phyloP scores from a whole-genome alignment of 2,329 filamentous ascomycete genomes.

The Alternaria ethzedia region DNA sequence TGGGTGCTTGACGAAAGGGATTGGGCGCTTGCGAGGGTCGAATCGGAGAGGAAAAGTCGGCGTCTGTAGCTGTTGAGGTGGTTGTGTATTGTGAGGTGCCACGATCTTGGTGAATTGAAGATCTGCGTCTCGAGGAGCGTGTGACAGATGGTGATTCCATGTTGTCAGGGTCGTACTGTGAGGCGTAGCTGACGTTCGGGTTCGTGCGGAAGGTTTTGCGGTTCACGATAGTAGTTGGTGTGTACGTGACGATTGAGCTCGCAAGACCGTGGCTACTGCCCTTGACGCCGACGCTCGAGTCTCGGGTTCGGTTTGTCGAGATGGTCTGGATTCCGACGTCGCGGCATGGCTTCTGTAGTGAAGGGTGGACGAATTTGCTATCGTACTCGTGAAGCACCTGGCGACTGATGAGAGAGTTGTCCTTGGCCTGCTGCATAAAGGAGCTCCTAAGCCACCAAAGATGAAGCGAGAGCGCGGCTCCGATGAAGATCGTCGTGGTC shows the following conservation, averaged over 20 bases:
- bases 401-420: conserved; percentile 82
- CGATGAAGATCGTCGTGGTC: conserved; percentile 79
- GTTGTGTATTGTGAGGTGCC: conserved; percentile 43
- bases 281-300: conserved; percentile 49
- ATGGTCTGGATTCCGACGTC: conserved; percentile 80
- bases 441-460: conserved; percentile 74
- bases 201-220: conserved; percentile 80
- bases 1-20: conserved; percentile 57
- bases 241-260: conserved; percentile 66
- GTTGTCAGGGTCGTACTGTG: conserved; percentile 73
- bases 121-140: conserved; percentile 31
- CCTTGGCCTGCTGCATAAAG: conserved; percentile 85
- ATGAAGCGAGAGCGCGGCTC: conserved; percentile 76
- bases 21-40: conserved; percentile 53
- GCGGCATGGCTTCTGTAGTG: conserved; percentile 79
- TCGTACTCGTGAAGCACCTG: conserved; percentile 97
- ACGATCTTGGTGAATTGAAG: conserved; percentile 28
- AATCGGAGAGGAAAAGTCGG: conserved; percentile 54
- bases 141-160: conserved; percentile 24
- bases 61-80: conserved; percentile 46
- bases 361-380: conserved; percentile 90
- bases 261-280: conserved; percentile 52
- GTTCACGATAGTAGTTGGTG: conserved; percentile 66
- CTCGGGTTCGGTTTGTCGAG: conserved; percentile 39
- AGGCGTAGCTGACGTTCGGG: conserved; percentile 80